Conservation (phyloP, 2,329 filamentous ascomycete species). For the Ceratocystis destructans region DNA sequence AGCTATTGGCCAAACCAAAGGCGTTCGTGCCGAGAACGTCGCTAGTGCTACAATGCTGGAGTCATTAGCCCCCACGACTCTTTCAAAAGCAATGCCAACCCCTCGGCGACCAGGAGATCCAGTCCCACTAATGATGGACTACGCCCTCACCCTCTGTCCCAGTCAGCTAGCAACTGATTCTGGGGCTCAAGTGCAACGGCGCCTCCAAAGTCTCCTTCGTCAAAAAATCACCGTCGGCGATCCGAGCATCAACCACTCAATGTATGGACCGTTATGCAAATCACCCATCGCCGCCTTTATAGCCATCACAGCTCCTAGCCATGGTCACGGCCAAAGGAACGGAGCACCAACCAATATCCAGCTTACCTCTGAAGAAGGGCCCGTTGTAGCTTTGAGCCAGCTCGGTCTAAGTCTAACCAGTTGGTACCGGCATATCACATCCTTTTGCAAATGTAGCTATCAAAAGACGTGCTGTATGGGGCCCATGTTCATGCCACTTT, state of each 20-base stretch:
- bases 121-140: slow-evolving; percentile 15
- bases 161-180: slow-evolving; percentile 6
- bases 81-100: slow-evolving; percentile 8
- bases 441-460: slow-evolving; percentile 15
- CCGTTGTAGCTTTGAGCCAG: slow-evolving; percentile 7
- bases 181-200: slow-evolving; percentile 13
- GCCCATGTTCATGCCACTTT: slow-evolving; percentile 15
- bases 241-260: slow-evolving; percentile 15
- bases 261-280: slow-evolving; percentile 16
- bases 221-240: slow-evolving; percentile 3
- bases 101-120: not conserved
- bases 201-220: slow-evolving; percentile 8
- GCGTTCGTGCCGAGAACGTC: slow-evolving; percentile 12
- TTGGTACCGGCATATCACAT: slow-evolving; percentile 13
- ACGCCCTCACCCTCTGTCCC: slow-evolving; percentile 12
- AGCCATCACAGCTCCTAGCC: slow-evolving; percentile 6
- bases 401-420: slow-evolving; percentile 8
- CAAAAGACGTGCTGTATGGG: slow-evolving; percentile 11
- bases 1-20: slow-evolving; percentile 7
- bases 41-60: slow-evolving; percentile 8
- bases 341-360: not conserved
- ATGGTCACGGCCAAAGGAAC: slow-evolving; percentile 3
- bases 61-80: slow-evolving; percentile 3
- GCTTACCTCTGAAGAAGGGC: not conserved
- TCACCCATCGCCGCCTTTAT: slow-evolving; percentile 15